phyloP scores from a whole-genome alignment of 2,329 filamentous ascomycete species.

The Fusarium nelsonii region DNA sequence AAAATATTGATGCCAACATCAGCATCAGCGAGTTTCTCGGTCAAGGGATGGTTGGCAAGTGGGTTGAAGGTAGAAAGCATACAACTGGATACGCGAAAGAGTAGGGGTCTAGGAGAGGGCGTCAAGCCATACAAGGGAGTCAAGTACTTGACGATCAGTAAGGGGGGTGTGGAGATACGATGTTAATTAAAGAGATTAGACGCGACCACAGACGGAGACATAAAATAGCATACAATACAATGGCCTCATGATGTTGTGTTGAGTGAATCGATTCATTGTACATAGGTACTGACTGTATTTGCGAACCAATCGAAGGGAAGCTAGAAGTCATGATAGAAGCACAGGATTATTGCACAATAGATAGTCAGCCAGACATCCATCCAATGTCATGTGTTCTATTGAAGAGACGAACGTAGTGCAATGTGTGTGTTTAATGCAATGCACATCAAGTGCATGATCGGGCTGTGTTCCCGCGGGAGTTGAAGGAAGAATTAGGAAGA shows the following conservation, averaged over 20 bases:
- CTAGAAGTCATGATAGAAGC: conserved; percentile 17
- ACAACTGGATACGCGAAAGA: conserved; percentile 79
- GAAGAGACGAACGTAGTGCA: conserved; percentile 1
- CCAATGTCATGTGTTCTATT: background rate
- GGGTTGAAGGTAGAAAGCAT: conserved; percentile 77
- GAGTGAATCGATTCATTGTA: background rate
- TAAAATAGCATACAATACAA: background rate
- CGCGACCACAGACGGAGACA: conserved; percentile 13
- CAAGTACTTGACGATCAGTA: conserved; percentile 89
- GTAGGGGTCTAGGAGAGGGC: conserved; percentile 84
- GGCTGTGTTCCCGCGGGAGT: conserved; percentile 26
- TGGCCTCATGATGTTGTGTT: conserved; percentile 19
- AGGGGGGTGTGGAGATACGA: conserved; percentile 72
- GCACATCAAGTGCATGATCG: conserved; percentile 17
- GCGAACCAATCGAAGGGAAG: conserved; percentile 21
- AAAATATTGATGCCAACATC: conserved; percentile 84
- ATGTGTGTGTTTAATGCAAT: background rate
- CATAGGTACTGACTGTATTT: background rate
- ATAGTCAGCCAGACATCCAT: background rate
- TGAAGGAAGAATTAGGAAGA: conserved; percentile 31
- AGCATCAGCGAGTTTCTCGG: conserved; percentile 77
- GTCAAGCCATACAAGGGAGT: conserved; percentile 98
- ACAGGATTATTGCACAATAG: conserved; percentile 5
- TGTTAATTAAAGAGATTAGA: conserved; percentile 56
- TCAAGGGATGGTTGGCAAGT: conserved; percentile 77